A percentile compares a stretch with the other conserved stretches of the same genome.
Evolutionary conservation across 202 grass and related monocot species (phyloP).

Genomic region (Brachypodium distachyon): DNA sequence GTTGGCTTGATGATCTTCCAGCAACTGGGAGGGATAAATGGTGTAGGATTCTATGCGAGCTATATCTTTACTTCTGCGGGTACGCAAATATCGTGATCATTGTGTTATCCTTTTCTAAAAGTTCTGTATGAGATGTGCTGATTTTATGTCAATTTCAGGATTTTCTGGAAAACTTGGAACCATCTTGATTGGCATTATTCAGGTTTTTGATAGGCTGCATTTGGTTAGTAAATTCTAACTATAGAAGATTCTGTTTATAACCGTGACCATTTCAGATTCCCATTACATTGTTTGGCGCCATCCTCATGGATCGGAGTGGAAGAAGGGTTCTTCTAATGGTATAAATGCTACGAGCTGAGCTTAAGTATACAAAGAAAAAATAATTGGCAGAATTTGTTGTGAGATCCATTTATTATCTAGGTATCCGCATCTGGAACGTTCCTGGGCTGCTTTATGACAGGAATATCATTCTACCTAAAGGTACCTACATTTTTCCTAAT

Average conservation of each 20-base stretch:
- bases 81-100: not conserved
- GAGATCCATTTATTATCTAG: slow-evolving; percentile 33
- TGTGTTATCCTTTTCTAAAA: slow-evolving; percentile 1
- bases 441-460: slow-evolving; percentile 43
- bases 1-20: slow-evolving; percentile 73
- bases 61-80: slow-evolving; percentile 64
- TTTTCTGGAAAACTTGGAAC: slow-evolving; percentile 73
- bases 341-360: slow-evolving; percentile 24
- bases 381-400: slow-evolving; percentile 19
- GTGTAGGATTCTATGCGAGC: slow-evolving; percentile 61
- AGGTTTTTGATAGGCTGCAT: slow-evolving; percentile 40
- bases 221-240: slow-evolving; percentile 1
- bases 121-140: slow-evolving; percentile 12
- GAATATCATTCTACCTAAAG: slow-evolving; percentile 63
- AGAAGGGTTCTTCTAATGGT: slow-evolving; percentile 79
- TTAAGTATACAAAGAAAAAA: slow-evolving; percentile 24
- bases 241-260: slow-evolving; percentile 33
- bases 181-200: slow-evolving; percentile 62
- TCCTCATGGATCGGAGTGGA: slow-evolving; percentile 72
- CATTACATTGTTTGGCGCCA: slow-evolving; percentile 48
- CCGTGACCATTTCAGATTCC: slow-evolving; percentile 52
- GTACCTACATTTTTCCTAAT: slow-evolving; percentile 20
- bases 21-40: slow-evolving; percentile 74
- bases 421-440: slow-evolving; percentile 65
- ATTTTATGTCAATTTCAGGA: slow-evolving; percentile 34